Evolutionary conservation across 129 eudicot genomes (phyloP), one percentile per base, ranked within the genome.

Genomic region (Heracleum sosnowskyi): DNA sequence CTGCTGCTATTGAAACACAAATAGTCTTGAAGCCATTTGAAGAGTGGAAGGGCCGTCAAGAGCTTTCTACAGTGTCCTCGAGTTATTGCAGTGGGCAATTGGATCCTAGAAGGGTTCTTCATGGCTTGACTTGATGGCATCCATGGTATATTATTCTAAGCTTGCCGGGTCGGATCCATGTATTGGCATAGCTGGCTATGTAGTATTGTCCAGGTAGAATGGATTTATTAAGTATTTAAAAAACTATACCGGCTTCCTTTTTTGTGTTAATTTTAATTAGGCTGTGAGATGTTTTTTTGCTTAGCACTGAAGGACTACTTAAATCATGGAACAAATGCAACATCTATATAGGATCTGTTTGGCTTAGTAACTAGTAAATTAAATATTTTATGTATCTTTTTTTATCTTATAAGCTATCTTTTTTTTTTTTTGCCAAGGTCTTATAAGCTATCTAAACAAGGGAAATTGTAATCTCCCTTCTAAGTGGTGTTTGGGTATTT

Each of bases 21-120:
- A 88, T 94, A 39, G 77, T 60, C 46, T 77, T 94, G 86, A 91
- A 88, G 83, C 96, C 98, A 2, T 84, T 76, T 81, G 96, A 94
- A 88, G 98, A 94, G 88, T 94, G 98, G 97, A 94, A 81, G 82
- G 98, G 91, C 55, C 92, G 91, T 74, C 96, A 91, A 85, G 97
- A 94, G 80, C 86, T 94, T 39, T 86, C 96, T 29, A 83, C 89
- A 44, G 98, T 91, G 42, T 91, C 97, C 77, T 93, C 98, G 16
- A 93, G 98, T 80, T 93, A 93, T 78, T 91, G 83, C 91, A 93
- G 98, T 74, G 98, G 98, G 74, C 97, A 91, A 83, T 79, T 93
- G 83, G 96, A 93, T 78, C 97, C 98, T 42, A 82, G 83, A 29
- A 93, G 88, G 83, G 98, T 93, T 80, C 90, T 86, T 69, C 76